Base-by-base conservation (phyloP, 2,329 filamentous ascomycete genomes). In the Aspergillus costaricaensis region DNA sequence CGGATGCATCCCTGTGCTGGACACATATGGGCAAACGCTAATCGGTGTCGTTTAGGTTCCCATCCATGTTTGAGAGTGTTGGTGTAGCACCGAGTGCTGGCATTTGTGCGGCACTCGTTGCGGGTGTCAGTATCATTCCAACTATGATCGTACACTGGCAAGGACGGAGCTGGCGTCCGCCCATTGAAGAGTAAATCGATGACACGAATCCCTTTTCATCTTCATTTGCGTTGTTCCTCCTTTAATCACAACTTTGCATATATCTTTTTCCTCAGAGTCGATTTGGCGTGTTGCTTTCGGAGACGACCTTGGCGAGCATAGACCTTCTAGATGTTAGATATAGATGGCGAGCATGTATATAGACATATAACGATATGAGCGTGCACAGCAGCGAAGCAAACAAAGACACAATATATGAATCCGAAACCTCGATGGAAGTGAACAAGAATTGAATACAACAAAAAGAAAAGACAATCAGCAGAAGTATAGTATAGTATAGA, bases 21-120 rank as follows among this genome's bases (percentile, higher is more conserved):
- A 5, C 5, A 19, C 27, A 21, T 8, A 48, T 27, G 15, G 50
- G 50, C 41, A 17, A 30, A 59, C 6, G 51, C 63, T 73, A 61
- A 71, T 59, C 7, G 25, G 7, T 39, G 19, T 17, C 19, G 41
- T 36, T 30, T 41, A 76, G 74, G 74, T 76, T 76, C 52, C 62
- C 71, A 9, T 57, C 64, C 8, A 76, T 76, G 72, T 76, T 77
- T 39, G 68, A 74, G 15, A 72, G 54, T 47, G 72, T 76, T 27
- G 73, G 73, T 3, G 32, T 75, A 4, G 72, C 71, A 9, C 66
- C 67, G 3, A 73, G 73, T 55, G 60, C 73, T 2, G 74, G 73
- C 23, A 68, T 76, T n/a, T 65, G 63, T 1, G 64, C 65, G 19
- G 74, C 67, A 15, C 60, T 76, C 39, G 64, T 76, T 43, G 65